Base-by-base conservation (phyloP, 352 stramenopile species). In the Phytophthora megakarya region DNA sequence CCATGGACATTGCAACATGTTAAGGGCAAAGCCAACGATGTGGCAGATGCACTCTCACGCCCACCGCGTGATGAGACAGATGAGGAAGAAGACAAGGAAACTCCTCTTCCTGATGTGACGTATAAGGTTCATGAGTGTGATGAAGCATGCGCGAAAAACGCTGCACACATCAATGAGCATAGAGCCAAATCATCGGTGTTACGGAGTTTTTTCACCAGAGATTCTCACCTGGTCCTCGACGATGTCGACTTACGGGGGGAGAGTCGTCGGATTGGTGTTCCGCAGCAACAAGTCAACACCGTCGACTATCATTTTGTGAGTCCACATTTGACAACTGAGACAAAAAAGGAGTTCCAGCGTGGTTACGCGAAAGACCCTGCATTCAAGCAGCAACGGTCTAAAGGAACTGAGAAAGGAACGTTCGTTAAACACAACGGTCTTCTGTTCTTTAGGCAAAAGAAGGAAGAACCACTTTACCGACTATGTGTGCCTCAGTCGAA, bases 1-100 rank as follows among this genome's bases (percentile, higher is more conserved):
- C 67, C 67, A 13, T 76, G 1, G 81, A 33, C 22, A 3, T 59
- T 59, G 32, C 61, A 63, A 22, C 28, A 69, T 48, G 38, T 54
- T 21, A 38, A 58, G 25, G 61, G 51, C 8, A 59, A 49, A 15
- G 26, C 30, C 3, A 59, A 59, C 30, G 50, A 49, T 30, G 50
- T 58, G 22, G 49, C 33, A 4, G 37, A 58, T 35, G 49, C 49
- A 16, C 7, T 58, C 38, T 58, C 49, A 19, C 23, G 35, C 19
- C 33, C 32, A 25, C 45, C 45, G 13, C 45, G 5, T 6, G 45
- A 52, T 39, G 45, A n/a, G n/a, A 32, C 5, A 7, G 46, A 42
- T 42, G 32, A 39, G 10, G 28, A 53, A 53, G 46, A 53, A 11
- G 46, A 42, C 16, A 53, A 53, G 21, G 28, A 53, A 18, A 7